Evolutionary conservation across 2,329 filamentous ascomycete species (phyloP), one percentile per base, ranked within the genome.

Genomic region (Volutella citrinella): DNA sequence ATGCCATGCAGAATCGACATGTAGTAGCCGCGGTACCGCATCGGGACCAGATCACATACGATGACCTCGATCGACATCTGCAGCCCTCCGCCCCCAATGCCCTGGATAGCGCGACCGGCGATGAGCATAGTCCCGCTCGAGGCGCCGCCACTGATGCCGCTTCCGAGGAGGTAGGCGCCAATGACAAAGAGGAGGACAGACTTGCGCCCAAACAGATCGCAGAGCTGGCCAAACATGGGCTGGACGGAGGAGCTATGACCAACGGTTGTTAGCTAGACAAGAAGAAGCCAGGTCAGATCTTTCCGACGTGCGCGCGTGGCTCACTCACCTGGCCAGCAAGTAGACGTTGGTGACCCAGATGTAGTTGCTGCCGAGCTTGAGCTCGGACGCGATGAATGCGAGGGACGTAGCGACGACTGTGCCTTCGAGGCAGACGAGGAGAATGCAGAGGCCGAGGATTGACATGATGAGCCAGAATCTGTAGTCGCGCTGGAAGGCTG

Each of bases 121-220:
- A 80, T 71, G 3, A 79, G 49, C 43, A 69, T 63, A 1, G 48
- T 48, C 1, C 55, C 60, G 4, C 45, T 61, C 1, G 52, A 58
- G 0, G 72, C 64, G 1, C 59, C 64, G 0, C 69, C 72, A 8
- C 56, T 57, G 5, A 76, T 59, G 0, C 60, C 67, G 35, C 73
- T 76, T 0, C 76, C 76, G 1, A 79, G 44, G 0, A 59, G 61
- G 38, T 78, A 78, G 2, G 74, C 40, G 10, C 53, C 57, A 3
- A 76, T 61, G 4, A 67, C 53, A 7, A 49, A 30, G 1, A 75
- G 53, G 12, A 60, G 56, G 16, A 64, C 51, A 30, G 56, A 64
- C 15, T 68, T 61, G 3, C 75, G 62, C 4, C 76, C 74, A 40
- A 70, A 78, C n/a, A 78, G 60, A 32, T 76, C 64, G 11, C 67